Base-by-base conservation (phyloP, 192 early-diverging fungal species). In the Gorgonomyces haynaldii region DNA sequence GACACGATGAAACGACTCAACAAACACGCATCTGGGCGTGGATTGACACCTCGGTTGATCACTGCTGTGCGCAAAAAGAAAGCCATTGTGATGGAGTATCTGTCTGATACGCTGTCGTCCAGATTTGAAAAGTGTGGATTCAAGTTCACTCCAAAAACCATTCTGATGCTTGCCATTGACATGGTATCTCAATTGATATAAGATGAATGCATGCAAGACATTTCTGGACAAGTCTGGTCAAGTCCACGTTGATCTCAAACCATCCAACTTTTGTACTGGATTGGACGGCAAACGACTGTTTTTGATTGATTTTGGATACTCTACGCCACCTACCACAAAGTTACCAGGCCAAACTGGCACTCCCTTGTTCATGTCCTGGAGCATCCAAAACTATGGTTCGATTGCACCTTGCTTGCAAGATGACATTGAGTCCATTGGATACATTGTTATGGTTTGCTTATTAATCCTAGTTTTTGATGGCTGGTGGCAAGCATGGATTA, bases 261-360 rank as follows among this genome's bases (percentile, higher is more conserved):
- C 60, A 28, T 56, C 54, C 21, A 61, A 61, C 49, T 49, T 58
- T 36, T 57, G 53, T 42, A 49, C 50, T 16, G 27, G 38, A 12
- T 6, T 35, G 23, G 25, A 39, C 10, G 56, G 56, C n/a, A 29
- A 28, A 23, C 29, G 46, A 17, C n/a, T 56, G 12, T 49, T 34
- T 29, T 38, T 61, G 37, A 61, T 61, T 37, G 60, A 61, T 50
- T 61, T 57, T 52, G 60, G 60, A 37, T 61, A 61, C 35, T 47
- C 60, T 15, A 57, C 60, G n/a, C 15, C 39, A 4, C 60, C 60
- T 42, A 17, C 21, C 12, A 35, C 36, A 13, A 40, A 43, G 19
- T 28, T 61, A 29, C 60, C 60, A 2, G 60, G 60, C 3, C 60
- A 61, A 42, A 61, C 60, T 19, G 60, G 60, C 1, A 61, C 60